These are phyloP conservation scores for Williopsis jadinii DNA, from an alignment of 1,139 yeast species.

Conservation along the genomic window DNA sequence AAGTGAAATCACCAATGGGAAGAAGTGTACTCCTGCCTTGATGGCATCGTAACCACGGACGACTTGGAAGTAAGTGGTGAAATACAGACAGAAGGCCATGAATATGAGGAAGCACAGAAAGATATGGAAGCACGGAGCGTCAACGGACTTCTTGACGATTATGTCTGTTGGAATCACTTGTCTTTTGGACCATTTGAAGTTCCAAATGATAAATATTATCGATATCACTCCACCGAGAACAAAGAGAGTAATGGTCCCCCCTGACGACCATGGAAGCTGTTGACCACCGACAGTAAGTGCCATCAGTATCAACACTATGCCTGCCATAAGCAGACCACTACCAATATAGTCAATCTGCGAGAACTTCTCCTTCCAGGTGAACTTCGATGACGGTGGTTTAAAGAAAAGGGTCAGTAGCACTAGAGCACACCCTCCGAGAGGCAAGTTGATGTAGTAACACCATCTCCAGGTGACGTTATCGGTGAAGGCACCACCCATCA, in stretches of 20 bases:
- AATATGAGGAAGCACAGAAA: conserved; percentile 38
- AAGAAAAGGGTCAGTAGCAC: conserved; percentile 40
- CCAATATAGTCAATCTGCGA: conserved; percentile 43
- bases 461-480: conserved; percentile 65
- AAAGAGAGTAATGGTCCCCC: conserved; percentile 47
- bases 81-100: conserved; percentile 36
- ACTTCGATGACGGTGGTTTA: conserved; percentile 48
- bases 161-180: conserved; percentile 43
- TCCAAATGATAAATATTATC: conserved; percentile 39
- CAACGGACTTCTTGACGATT: conserved; percentile 19
- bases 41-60: conserved; percentile 38
- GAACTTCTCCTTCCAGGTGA: conserved; percentile 36
- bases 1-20: conserved; percentile 49
- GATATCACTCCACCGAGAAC: conserved; percentile 43
- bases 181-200: conserved; percentile 35
- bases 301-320: conserved; percentile 38
- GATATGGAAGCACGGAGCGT: conserved; percentile 33
- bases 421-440: conserved; percentile 56
- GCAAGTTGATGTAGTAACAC: conserved; percentile 70
- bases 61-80: conserved; percentile 52
- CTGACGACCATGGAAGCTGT: conserved; percentile 44
- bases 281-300: conserved; percentile 48
- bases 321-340: conserved; percentile 33
- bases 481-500: conserved; percentile 63
- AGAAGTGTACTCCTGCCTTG: conserved; percentile 50